Evolutionary conservation across 208 protist species (phyloP), one percentile per base, ranked within the genome.

Genomic region (Borovskyia barvae): DNA sequence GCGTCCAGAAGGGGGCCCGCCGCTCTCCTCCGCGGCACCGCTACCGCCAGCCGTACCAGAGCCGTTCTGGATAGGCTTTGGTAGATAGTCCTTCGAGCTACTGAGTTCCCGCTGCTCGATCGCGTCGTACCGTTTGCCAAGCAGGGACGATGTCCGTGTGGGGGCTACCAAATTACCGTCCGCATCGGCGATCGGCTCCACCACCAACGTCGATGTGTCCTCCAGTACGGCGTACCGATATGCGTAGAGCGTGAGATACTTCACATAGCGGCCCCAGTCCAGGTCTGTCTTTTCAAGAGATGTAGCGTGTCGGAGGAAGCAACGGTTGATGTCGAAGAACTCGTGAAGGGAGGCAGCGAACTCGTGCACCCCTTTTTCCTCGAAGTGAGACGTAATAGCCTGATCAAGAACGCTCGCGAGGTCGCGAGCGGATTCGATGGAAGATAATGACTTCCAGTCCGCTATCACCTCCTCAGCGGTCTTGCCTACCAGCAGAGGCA

Each of bases 221-320:
- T 76, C 68, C 19, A 71, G 55, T 32, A 77, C 54, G 0, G 64
- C 60, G 24, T 66, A 42, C 8, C 74, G 71, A 35, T 87, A 82
- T 1, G 88, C 82, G 61, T 86, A 90, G n/a, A 94, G 72, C 4
- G 85, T 80, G 5, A 94, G 50, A 55, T 83, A 94, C 76, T 94
- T 92, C 14, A 90, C 81, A 53, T 94, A 94, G 3, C 82, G 76
- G 15, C 52, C 83, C 80, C 82, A 92, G 58, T 91, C 81, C 22
- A 71, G 64, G 33, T 63, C 55, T 0, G 64, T 50, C 49, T 64
- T 71, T 49, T 52, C 65, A 19, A 92, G 52, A 5, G 48, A 46
- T 25, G 50, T 40, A 59, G 82, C 78, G 56, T 87, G 47, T 9
- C 48, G 19, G 48, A 92, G 40, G 47, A 92, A 89, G 35, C 53